phyloP scores from a whole-genome alignment of 306 rosid genomes.

The Malus domestica region ASM211411v1 NC_041805.1:12331001-12331500 shows the following conservation, averaged over 20 bases:
- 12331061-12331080: neutral
- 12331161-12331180: constrained; percentile 9
- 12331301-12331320: constrained; percentile 15
- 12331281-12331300: neutral
- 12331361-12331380: neutral
- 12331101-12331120: constrained; percentile 10
- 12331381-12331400: neutral
- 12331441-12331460: constrained; percentile 27
- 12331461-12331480: constrained; percentile 32
- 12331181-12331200: constrained; percentile 13
- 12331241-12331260: constrained; percentile 12
- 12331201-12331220: constrained; percentile 14
- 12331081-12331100: constrained; percentile 7
- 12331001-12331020: constrained; percentile 20
- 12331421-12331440: neutral
- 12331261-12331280: neutral
- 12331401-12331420: neutral
- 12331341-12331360: constrained; percentile 39
- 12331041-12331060: neutral
- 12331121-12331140: constrained; percentile 11
- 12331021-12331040: neutral
- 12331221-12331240: constrained; percentile 22
- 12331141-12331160: constrained; percentile 3
- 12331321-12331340: constrained; percentile 31
- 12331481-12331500: constrained; percentile 28